Evolutionary conservation across 1,284 basidiomycete genomes (phyloP).

Genomic region (Sporisorium exsertum): DNA sequence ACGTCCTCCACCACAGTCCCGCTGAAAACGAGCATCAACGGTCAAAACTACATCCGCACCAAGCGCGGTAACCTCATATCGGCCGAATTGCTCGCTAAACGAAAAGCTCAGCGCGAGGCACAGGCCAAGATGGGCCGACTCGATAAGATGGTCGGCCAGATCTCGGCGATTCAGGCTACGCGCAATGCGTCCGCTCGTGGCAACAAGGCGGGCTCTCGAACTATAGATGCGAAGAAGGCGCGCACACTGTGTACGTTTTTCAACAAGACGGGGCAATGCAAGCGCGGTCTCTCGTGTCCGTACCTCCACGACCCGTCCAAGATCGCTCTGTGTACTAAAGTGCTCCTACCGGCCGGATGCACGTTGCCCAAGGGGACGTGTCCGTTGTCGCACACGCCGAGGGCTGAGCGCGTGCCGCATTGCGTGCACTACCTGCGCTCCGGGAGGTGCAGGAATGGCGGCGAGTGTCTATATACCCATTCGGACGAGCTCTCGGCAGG

Average conservation of each 20-base stretch:
- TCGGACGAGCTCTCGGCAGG: slow-evolving; percentile 24
- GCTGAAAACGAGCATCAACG: slow-evolving; percentile 68
- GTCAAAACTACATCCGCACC: slow-evolving; percentile 70
- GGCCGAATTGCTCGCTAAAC: slow-evolving; percentile 58
- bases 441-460: slow-evolving; percentile 60
- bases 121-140: slow-evolving; percentile 53
- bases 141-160: slow-evolving; percentile 50
- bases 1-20: slow-evolving; percentile 13
- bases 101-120: slow-evolving; percentile 50
- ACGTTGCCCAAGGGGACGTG: slow-evolving; percentile 57
- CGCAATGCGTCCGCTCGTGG: slow-evolving; percentile 14
- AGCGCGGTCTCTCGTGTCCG: slow-evolving; percentile 63
- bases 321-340: slow-evolving; percentile 64
- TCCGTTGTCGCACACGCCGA: slow-evolving; percentile 57
- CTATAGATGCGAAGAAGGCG: slow-evolving; percentile 19
- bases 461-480: slow-evolving; percentile 61
- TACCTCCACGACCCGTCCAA: slow-evolving; percentile 62
- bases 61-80: slow-evolving; percentile 71
- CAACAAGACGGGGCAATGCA: slow-evolving; percentile 64
- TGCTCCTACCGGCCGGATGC: slow-evolving; percentile 60
- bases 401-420: slow-evolving; percentile 60
- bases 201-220: slow-evolving; percentile 10
- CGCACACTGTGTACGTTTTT: slow-evolving; percentile 58
- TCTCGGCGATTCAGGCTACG: slow-evolving; percentile 53
- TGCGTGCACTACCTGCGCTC: slow-evolving; percentile 62